Evolutionary conservation across 106 monocot species (phyloP).

Genomic region (Ottelia alismoides): DNA sequence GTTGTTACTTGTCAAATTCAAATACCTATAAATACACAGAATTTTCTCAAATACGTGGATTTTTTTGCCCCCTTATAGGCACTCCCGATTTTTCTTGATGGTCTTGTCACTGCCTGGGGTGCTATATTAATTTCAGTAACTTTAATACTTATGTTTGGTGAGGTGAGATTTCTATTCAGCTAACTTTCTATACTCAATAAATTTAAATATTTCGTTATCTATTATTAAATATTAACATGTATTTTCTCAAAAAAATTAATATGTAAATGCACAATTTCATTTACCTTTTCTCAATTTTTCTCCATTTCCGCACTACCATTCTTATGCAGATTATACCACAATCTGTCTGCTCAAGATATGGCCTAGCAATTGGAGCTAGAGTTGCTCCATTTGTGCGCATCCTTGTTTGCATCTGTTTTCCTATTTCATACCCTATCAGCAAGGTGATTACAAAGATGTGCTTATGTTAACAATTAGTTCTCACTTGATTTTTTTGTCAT

Average conservation of each 20-base stretch:
- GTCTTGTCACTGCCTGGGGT: slow-evolving; percentile 83
- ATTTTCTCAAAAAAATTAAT: not conserved
- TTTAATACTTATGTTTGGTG: slow-evolving; percentile 88
- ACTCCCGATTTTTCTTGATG: slow-evolving; percentile 91
- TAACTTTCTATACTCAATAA: too few species aligned
- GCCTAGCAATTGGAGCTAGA: slow-evolving; percentile 80
- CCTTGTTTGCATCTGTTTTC: slow-evolving; percentile 86
- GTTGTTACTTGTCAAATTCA: not conserved
- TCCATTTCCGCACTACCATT: not conserved
- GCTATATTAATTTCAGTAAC: slow-evolving; percentile 93
- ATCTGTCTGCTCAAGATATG: slow-evolving; percentile 78
- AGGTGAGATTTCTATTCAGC: slow-evolving; percentile 26
- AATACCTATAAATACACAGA: not conserved
- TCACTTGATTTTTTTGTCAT: not conserved
- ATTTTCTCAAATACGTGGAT: too few species aligned
- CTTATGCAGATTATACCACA: slow-evolving; percentile 73
- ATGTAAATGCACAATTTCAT: not conserved
- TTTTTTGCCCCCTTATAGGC: slow-evolving; percentile 34
- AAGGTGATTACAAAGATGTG: slow-evolving; percentile 94
- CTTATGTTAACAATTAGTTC: not conserved
- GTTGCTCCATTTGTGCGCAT: slow-evolving; percentile 72
- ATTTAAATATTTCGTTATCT: not conserved
- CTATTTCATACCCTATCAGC: slow-evolving; percentile 94
- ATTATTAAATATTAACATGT: not conserved
- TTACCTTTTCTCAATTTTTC: not conserved